Conservation (phyloP, 768 basidiomycete species). For the Boletus subparvulus region DNA sequence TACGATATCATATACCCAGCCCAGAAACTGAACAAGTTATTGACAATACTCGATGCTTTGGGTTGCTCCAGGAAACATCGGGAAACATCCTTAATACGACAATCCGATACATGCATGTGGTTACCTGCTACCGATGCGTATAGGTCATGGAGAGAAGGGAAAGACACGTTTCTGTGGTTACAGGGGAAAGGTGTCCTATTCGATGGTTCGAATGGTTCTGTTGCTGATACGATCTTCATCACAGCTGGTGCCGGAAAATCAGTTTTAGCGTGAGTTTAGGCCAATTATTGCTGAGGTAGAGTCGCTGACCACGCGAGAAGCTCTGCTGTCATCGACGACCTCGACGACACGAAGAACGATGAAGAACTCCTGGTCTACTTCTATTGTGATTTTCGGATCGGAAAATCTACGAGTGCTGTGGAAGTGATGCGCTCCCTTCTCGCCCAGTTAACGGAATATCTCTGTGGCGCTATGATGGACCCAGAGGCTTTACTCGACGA, state of each 20-base stretch:
- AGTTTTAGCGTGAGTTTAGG: constrained; percentile 1
- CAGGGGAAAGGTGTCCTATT: constrained; percentile 16
- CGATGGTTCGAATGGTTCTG: neutral
- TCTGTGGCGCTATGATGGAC: neutral
- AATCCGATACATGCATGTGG: constrained; percentile 16
- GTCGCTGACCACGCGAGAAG: neutral
- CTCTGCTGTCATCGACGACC: neutral
- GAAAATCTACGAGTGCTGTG: constrained; percentile 6
- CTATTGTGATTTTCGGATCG: constrained; percentile 25
- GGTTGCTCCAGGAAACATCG: constrained; percentile 1
- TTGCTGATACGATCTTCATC: neutral
- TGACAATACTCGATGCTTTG: neutral
- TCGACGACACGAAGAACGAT: neutral
- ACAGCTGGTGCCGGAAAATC: constrained; percentile 2
- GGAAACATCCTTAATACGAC: neutral
- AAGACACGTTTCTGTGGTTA: constrained; percentile 11
- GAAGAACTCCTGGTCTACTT: constrained; percentile 11
- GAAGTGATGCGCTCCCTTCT: constrained; percentile 20
- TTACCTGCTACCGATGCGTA: neutral
- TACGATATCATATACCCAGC: neutral
- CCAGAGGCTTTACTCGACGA: constrained; percentile 2
- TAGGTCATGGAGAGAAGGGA: constrained; percentile 5
- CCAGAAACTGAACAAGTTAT: neutral
- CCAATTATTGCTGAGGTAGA: neutral
- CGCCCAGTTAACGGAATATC: constrained; percentile 5